Evolutionary conservation across 1,284 basidiomycete genomes (phyloP).

Genomic region (Cryptococcus maquisensis): DNA sequence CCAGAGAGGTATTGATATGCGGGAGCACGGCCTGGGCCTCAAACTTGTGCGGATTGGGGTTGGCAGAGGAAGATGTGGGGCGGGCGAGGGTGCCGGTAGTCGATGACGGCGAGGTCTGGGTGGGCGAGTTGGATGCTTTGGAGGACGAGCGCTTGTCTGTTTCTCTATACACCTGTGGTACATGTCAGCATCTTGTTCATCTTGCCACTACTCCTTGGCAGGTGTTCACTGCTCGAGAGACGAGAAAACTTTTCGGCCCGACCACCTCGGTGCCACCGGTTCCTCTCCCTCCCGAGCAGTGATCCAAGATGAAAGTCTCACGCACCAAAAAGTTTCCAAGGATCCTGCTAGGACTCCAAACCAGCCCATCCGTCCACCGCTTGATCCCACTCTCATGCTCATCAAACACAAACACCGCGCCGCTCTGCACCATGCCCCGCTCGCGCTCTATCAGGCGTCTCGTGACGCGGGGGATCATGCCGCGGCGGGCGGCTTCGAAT

Average conservation of each 20-base stretch:
- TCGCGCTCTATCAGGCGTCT: conserved; percentile 89
- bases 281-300: neutral
- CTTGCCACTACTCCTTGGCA: no score
- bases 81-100: neutral
- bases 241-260: neutral
- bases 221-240: no score
- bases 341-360: conserved; percentile 66
- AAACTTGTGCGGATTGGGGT: neutral
- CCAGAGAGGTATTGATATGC: neutral
- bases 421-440: conserved; percentile 85
- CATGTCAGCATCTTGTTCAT: no score
- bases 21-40: neutral
- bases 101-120: conserved; percentile 13
- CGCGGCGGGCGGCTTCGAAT: conserved; percentile 85
- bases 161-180: conserved; percentile 71
- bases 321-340: conserved; percentile 81
- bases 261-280: neutral
- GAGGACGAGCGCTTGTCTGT: conserved; percentile 63
- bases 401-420: conserved; percentile 95
- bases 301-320: conserved; percentile 30
- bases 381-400: conserved; percentile 97
- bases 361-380: conserved; percentile 95
- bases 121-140: conserved; percentile 10
- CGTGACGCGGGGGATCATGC: conserved; percentile 89
- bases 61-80: conserved; percentile 5